Base-by-base conservation (phyloP, 805 yeast species). In the Clavispora santaluciae region DNA sequence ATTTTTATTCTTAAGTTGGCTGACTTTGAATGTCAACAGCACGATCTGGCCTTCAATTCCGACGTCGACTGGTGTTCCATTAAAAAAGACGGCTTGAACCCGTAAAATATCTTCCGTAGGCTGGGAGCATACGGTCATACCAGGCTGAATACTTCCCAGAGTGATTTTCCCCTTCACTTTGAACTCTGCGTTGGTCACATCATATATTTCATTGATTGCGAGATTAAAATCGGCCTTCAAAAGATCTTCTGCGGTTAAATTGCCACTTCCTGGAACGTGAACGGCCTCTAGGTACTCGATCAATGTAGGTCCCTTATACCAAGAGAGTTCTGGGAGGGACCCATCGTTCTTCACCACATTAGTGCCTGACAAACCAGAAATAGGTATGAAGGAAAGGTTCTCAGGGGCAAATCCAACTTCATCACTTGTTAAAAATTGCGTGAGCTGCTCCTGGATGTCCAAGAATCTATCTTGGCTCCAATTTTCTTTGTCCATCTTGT, bases 101-200 rank as follows among this genome's bases (percentile, higher is more conserved):
- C 67, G 66, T 11, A 70, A 61, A 6, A 50, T 42, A 44, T 66
- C 72, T 12, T 66, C 68, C 12, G 75, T 68, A 5, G 91, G 93
- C 18, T 73, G 73, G 1, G 76, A 63, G 3, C 70, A 56, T 6
- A 85, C 66, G 0, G 82, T 69, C 54, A 87, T 88, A 18, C 90
- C 93, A 1, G 76, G 73, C 60, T 84, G 87, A 25, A 86, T 68
- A 5, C 69, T 57, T 2, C 96, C 96, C 11, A 81, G 65, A 38
- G 77, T 73, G 1, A 86, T 69, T 41, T 87, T 72, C 2, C 95
- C 96, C 23, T 73, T 61, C 7, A 86, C 62, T 1, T 71, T 62
- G 22, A 83, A 63, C 45, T 77, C 76, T 22, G 73, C 70, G 28
- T 66, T 66, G 9, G 75, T 66, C 29, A 58, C 60, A 12, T 76